Evolutionary conservation across 2,329 filamentous ascomycete species (phyloP), one percentile per base, ranked within the genome.

Genomic region (Arthroderma sp.): DNA sequence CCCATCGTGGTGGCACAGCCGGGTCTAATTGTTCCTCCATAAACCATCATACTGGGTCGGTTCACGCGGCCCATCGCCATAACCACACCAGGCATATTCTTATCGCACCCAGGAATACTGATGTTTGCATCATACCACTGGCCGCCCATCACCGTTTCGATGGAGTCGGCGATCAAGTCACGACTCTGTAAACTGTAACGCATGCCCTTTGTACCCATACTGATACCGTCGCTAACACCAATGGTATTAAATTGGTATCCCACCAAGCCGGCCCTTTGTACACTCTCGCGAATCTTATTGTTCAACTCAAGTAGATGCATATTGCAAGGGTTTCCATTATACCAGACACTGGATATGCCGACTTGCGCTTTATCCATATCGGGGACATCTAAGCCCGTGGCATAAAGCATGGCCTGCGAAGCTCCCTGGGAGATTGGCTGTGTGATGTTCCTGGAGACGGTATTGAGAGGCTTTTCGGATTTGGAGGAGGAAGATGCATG

Each of bases 231-330:
- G 52, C 86, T 94, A 53, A 98, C 93, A 59, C 91, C 91, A 59
- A 98, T 85, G 49, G 93, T 98, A 73, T 98, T 98, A 78, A 98
- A 98, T 64, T 95, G 88, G 74, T 93, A 94, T 51, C 87, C 86
- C 49, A 94, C 75, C 49, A 98, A 73, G 22, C 86, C 85, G 29
- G 87, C 84, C 57, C 82, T 72, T 55, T 80, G 68, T 30, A 85
- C 81, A 50, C 80, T 78, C 59, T 83, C 75, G 54, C 77, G 80
- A 52, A 94, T 83, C 52, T 81, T 70, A 63, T 82, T 74, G 61
- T 85, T 94, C 49, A 98, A 77, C 59, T 93, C 85, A 66, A 98
- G 74, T 50, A 98, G 72, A 67, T 98, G 91, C 89, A 95, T 98
- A 70, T 98, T 98, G 74, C 91, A 98, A 28, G 91, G 91, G 69